Evolutionary conservation across 2,329 filamentous ascomycete genomes (phyloP).

Genomic region (Phoma sp.): DNA sequence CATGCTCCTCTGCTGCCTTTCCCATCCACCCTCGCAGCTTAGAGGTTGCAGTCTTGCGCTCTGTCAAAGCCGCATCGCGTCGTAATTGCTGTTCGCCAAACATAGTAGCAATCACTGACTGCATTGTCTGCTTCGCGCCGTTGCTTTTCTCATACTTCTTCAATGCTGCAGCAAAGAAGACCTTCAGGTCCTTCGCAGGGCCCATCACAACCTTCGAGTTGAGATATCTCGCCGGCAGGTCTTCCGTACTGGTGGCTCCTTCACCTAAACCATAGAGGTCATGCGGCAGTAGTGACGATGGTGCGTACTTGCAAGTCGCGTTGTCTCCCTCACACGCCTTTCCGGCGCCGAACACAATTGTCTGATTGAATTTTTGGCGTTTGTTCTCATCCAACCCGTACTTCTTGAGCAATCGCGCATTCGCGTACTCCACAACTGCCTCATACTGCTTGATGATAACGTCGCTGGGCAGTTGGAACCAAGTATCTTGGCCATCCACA

Average conservation of each 20-base stretch:
- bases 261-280: conserved; percentile 59
- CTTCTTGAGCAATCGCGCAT: conserved; percentile 58
- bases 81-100: conserved; percentile 63
- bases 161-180: conserved; percentile 55
- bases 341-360: conserved; percentile 63
- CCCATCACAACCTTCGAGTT: conserved; percentile 61
- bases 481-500: conserved; percentile 69
- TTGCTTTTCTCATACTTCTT: conserved; percentile 44
- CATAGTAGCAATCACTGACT: conserved; percentile 59
- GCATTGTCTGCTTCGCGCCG: conserved; percentile 46
- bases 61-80: conserved; percentile 51
- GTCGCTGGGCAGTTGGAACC: conserved; percentile 71
- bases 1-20: conserved; percentile 37
- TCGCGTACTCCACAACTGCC: conserved; percentile 60
- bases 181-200: conserved; percentile 57
- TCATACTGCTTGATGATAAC: conserved; percentile 70
- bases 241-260: conserved; percentile 38
- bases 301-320: conserved; percentile 61
- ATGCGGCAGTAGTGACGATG: conserved; percentile 58
- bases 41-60: conserved; percentile 25
- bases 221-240: conserved; percentile 52
- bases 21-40: conserved; percentile 49
- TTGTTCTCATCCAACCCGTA: conserved; percentile 52
- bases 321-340: conserved; percentile 61
- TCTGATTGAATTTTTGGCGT: conserved; percentile 54